A percentile compares a stretch with the other conserved stretches of the same genome.
phyloP scores from a whole-genome alignment of 2,329 filamentous ascomycete species.

The Colletotrichum orbiculare region DNA sequence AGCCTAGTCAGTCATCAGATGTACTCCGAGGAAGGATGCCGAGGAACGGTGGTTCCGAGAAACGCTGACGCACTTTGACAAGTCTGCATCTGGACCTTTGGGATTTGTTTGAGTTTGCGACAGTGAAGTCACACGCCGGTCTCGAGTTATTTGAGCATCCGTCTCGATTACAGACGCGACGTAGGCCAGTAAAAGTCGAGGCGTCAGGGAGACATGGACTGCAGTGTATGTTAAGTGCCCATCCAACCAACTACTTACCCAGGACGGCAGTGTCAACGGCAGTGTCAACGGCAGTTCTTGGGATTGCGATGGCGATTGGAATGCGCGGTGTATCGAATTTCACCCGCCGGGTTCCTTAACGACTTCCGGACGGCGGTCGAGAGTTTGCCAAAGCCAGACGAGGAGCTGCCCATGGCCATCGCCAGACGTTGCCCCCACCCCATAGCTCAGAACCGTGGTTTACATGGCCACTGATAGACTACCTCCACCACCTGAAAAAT shows the following conservation, averaged over 20 bases:
- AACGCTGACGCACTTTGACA: neutral
- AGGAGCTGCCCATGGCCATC: neutral
- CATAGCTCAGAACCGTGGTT: neutral
- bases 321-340: neutral
- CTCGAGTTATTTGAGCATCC: neutral
- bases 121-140: conserved; percentile 10
- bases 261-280: neutral
- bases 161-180: neutral
- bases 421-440: neutral
- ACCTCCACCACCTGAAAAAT: neutral
- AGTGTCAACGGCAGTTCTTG: neutral
- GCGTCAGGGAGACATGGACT: conserved; percentile 25
- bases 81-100: neutral
- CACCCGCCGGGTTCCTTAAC: neutral
- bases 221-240: conserved; percentile 19
- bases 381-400: neutral
- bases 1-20: neutral
- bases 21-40: neutral
- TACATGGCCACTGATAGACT: neutral
- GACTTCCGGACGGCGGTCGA: neutral
- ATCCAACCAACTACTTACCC: neutral
- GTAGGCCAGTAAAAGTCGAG: conserved; percentile 15
- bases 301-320: neutral
- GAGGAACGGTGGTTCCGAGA: neutral
- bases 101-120: conserved; percentile 10